Conservation (phyloP, 208 protist genomes). For the Entamoeba moshkovskii region DNA sequence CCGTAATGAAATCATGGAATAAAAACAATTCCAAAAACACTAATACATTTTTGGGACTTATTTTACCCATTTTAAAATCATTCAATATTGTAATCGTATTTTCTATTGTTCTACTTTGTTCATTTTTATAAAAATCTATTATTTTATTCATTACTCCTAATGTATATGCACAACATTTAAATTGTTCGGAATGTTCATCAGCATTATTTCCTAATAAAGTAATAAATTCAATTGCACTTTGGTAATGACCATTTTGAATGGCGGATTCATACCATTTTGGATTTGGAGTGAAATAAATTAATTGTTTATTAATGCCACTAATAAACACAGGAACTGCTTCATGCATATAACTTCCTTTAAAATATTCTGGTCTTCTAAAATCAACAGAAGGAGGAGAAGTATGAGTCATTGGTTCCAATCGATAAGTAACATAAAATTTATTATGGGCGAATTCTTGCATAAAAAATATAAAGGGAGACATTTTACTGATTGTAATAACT, state of each 20-base stretch:
- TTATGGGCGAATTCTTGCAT: neutral
- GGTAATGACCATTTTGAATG: neutral
- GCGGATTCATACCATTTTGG: neutral
- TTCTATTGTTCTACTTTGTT: neutral
- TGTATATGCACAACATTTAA: neutral
- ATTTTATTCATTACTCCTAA: neutral
- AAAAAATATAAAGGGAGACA: neutral
- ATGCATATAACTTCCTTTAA: neutral
- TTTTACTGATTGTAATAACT: neutral
- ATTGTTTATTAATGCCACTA: neutral
- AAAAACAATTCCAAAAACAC: neutral
- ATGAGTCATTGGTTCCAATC: neutral
- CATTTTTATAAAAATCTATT: neutral
- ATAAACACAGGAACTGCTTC: neutral
- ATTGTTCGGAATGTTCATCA: neutral
- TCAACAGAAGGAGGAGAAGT: neutral
- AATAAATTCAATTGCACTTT: constrained; percentile 4
- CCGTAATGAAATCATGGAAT: neutral
- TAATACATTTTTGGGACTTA: neutral
- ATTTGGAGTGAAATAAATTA: neutral
- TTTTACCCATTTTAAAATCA: neutral
- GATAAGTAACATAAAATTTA: neutral
- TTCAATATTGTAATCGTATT: neutral
- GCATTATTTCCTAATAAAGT: neutral
- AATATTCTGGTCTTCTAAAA: neutral